A percentile compares a stretch with the other conserved stretches of the same genome.
Evolutionary conservation across 371 early-diverging fungal genomes (phyloP).

Genomic region (Mortierella sp.): DNA sequence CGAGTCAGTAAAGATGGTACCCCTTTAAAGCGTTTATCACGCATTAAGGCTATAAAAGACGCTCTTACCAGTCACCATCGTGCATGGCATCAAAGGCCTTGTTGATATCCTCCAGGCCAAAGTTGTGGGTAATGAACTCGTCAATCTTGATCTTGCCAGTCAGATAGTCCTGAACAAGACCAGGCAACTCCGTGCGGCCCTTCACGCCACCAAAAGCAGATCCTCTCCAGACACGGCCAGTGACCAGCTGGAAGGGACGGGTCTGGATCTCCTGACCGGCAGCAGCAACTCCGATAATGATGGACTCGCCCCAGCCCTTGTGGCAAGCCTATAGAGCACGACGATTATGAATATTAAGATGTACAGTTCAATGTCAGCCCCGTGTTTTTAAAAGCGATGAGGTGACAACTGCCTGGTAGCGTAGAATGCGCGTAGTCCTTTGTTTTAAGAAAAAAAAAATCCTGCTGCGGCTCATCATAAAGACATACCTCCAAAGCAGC

Average conservation of each 20-base stretch:
- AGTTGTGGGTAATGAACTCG: conserved; percentile 88
- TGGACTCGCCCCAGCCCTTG: conserved; percentile 93
- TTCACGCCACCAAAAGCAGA: conserved; percentile 97
- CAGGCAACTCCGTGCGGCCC: conserved; percentile 92
- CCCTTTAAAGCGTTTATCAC: too few relatives aligned
- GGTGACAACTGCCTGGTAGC: too few relatives aligned
- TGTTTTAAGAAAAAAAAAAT: too few relatives aligned
- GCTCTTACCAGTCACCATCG: conserved; percentile 70
- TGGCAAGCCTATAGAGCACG: conserved; percentile 71
- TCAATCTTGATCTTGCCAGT: conserved; percentile 90
- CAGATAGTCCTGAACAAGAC: conserved; percentile 87
- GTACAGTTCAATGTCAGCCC: not conserved
- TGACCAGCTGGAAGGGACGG: conserved; percentile 95
- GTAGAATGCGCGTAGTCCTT: too few relatives aligned
- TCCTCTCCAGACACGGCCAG: conserved; percentile 96
- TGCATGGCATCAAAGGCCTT: conserved; percentile 94
- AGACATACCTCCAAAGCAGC: conserved; percentile 84
- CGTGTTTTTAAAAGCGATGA: too few relatives aligned
- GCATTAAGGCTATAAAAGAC: not conserved
- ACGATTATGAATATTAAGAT: not conserved
- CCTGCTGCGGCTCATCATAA: too few relatives aligned
- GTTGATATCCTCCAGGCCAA: conserved; percentile 87
- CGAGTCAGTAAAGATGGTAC: not conserved
- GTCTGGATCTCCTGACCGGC: conserved; percentile 93
- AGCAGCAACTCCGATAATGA: conserved; percentile 94